Conservation (phyloP, 805 yeast genomes). For the Starmerella apicola region DNA sequence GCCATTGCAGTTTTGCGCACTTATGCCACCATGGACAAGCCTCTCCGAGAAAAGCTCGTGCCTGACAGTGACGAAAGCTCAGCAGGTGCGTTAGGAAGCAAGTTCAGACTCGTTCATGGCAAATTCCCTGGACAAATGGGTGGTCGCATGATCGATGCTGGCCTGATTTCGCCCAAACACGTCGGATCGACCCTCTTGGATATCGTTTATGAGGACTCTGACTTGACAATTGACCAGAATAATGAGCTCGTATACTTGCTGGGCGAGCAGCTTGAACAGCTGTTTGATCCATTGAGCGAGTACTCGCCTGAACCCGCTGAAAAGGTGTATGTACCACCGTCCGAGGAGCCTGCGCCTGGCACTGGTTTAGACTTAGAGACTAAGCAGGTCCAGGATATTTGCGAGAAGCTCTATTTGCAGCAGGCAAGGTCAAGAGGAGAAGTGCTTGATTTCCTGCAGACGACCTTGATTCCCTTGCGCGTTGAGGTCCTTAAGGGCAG, state of each 20-base stretch:
- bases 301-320: slow-evolving; percentile 86
- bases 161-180: slow-evolving; percentile 41
- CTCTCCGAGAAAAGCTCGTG: slow-evolving; percentile 10
- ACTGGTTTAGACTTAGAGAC: slow-evolving; percentile 24
- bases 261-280: slow-evolving; percentile 76
- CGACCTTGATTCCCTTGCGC: slow-evolving; percentile 67
- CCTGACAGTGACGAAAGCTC: slow-evolving; percentile 53
- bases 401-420: slow-evolving; percentile 53
- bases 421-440: slow-evolving; percentile 66
- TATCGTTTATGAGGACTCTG: slow-evolving; percentile 53
- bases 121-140: slow-evolving; percentile 50
- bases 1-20: slow-evolving; percentile 65
- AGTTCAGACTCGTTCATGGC: slow-evolving; percentile 43
- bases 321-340: slow-evolving; percentile 53
- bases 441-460: slow-evolving; percentile 63
- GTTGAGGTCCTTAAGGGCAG: slow-evolving; percentile 48
- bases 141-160: slow-evolving; percentile 38
- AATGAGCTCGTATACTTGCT: slow-evolving; percentile 62
- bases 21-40: slow-evolving; percentile 42
- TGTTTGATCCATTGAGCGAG: slow-evolving; percentile 81
- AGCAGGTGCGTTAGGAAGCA: slow-evolving; percentile 69
- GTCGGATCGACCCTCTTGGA: slow-evolving; percentile 52
- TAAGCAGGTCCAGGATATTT: slow-evolving; percentile 37
- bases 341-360: slow-evolving; percentile 1
- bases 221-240: slow-evolving; percentile 46